A percentile compares a stretch with the other conserved stretches of the same genome.
Conservation (phyloP, 2,329 filamentous ascomycete genomes). For the Fusarium brachygibbosum region DNA sequence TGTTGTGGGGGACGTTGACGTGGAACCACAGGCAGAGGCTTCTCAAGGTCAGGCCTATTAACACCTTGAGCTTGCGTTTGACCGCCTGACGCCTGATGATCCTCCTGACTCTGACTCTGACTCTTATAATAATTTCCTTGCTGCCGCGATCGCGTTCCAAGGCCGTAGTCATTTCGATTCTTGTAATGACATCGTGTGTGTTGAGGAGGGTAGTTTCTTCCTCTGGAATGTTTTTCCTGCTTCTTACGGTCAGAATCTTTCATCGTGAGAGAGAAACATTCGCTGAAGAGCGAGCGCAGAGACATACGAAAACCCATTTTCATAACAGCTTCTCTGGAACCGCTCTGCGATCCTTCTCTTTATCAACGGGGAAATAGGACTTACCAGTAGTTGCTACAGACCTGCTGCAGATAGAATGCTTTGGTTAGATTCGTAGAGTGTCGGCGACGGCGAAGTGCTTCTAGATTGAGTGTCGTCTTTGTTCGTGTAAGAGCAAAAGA, state of each 20-base stretch:
- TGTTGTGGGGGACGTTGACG: slow-evolving; percentile 33
- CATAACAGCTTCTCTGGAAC: slow-evolving; percentile 6
- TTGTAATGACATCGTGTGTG: neutral
- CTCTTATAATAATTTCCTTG: neutral
- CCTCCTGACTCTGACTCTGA: slow-evolving; percentile 21
- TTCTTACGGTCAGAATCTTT: slow-evolving; percentile 16
- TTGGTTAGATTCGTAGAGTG: neutral
- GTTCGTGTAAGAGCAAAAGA: slow-evolving; percentile 5
- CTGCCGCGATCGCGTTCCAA: slow-evolving; percentile 7
- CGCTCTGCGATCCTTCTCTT: slow-evolving; percentile 13
- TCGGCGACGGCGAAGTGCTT: slow-evolving; percentile 16
- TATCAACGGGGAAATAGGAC: neutral
- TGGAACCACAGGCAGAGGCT: slow-evolving; percentile 35
- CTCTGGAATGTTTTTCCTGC: slow-evolving; percentile 9
- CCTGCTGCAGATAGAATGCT: neutral
- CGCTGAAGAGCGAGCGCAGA: slow-evolving; percentile 31
- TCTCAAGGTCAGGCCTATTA: slow-evolving; percentile 14
- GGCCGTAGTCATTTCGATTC: neutral
- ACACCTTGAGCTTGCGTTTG: slow-evolving; percentile 2
- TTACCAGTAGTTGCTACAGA: slow-evolving; percentile 13
- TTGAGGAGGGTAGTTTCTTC: neutral
- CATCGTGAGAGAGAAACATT: slow-evolving; percentile 1
- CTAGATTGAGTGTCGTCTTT: slow-evolving; percentile 17
- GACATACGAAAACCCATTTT: slow-evolving; percentile 31
- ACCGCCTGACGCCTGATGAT: slow-evolving; percentile 24